These are phyloP conservation scores for Coemansia javaensis DNA, from an alignment of 192 early-diverging fungal genomes.

Conservation along the genomic window DNA sequence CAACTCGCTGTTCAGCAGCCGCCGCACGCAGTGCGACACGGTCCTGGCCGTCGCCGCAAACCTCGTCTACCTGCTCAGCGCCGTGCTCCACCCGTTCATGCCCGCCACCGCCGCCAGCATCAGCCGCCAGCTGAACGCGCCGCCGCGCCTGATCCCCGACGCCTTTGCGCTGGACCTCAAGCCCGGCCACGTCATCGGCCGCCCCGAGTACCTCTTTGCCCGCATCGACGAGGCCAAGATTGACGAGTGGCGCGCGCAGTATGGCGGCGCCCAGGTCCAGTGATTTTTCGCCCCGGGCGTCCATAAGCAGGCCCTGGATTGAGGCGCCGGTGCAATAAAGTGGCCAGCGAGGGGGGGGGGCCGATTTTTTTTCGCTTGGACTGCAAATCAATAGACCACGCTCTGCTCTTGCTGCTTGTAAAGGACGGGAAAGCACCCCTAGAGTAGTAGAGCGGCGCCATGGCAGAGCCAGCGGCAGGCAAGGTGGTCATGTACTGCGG, in stretches of 20 bases:
- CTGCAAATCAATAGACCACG: no score
- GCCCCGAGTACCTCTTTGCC: constrained; percentile 88
- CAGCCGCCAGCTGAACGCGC: constrained; percentile 77
- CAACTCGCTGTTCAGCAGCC: constrained; percentile 77
- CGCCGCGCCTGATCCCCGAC: constrained; percentile 71
- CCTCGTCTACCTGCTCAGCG: constrained; percentile 84
- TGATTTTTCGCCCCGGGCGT: no score
- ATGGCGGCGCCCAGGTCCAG: constrained; percentile 57
- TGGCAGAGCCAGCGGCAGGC: not conserved
- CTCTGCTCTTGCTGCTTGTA: no score
- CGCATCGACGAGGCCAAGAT: constrained; percentile 81
- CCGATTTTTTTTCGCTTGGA: no score
- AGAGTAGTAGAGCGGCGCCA: no score
- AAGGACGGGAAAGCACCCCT: no score
- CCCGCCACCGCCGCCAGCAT: constrained; percentile 80
- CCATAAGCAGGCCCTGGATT: no score
- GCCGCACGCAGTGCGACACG: constrained; percentile 76
- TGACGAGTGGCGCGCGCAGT: constrained; percentile 72
- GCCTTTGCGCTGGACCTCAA: constrained; percentile 69
- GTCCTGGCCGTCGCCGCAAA: constrained; percentile 81
- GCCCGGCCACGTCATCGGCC: constrained; percentile 78
- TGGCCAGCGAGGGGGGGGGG: no score
- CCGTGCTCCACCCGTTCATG: constrained; percentile 89
- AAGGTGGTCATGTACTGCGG: constrained; percentile 33
- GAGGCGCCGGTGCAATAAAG: no score